Evolutionary conservation across 495 filamentous ascomycete species (phyloP).

Genomic region (Xylaria venustula): DNA sequence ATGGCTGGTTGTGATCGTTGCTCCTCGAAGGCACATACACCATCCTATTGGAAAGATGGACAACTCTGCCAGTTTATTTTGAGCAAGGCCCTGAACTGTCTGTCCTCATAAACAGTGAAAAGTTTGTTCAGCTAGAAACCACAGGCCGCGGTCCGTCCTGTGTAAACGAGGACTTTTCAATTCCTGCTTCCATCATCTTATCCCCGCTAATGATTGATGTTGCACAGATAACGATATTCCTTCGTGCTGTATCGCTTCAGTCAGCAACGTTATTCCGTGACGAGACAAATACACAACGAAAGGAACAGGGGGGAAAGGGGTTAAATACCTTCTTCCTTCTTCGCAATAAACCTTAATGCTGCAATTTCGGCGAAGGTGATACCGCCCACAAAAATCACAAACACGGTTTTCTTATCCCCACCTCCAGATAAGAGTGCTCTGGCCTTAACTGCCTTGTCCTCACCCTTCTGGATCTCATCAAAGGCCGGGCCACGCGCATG

Average conservation of each 20-base stretch:
- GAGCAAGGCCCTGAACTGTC: too few relatives aligned
- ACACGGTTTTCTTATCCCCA: conserved; percentile 74
- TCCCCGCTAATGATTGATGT: conserved; percentile 89
- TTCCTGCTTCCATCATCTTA: conserved; percentile 82
- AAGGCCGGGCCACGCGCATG: conserved; percentile 83
- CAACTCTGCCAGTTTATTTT: not conserved
- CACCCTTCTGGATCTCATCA: conserved; percentile 88
- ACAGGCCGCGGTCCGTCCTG: conserved; percentile 25
- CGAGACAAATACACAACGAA: conserved; percentile 1
- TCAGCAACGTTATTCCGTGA: conserved; percentile 5
- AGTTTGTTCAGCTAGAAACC: conserved; percentile 2
- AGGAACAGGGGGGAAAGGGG: not conserved
- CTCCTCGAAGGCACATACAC: not conserved
- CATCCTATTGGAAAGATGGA: not conserved
- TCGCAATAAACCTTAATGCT: conserved; percentile 85
- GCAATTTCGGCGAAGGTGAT: conserved; percentile 96
- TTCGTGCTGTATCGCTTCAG: conserved; percentile 45
- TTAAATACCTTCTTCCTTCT: conserved; percentile 71
- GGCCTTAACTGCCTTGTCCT: conserved; percentile 91
- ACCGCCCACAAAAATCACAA: conserved; percentile 93
- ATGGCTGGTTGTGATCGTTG: too few relatives aligned
- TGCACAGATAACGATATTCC: conserved; percentile 87
- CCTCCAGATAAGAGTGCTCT: conserved; percentile 74
- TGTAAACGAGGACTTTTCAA: conserved; percentile 70
- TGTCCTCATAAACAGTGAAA: not conserved